phyloP scores from a whole-genome alignment of 352 stramenopile species.

The Phytophthora boehmeriae region DNA sequence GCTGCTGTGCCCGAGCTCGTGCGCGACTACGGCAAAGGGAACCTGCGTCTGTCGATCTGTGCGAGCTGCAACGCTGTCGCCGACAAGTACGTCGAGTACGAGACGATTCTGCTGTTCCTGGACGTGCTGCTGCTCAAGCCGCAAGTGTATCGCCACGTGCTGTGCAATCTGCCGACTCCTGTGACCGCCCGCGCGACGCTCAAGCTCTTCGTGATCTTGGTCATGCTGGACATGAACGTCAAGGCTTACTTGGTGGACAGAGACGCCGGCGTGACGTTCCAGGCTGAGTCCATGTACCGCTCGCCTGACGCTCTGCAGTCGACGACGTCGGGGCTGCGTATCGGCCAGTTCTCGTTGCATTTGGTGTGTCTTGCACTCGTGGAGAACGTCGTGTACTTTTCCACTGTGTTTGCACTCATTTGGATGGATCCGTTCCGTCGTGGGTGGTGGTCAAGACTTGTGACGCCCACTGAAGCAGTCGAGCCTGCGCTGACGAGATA shows the following conservation, averaged over 20 bases:
- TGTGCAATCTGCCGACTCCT: constrained; percentile 74
- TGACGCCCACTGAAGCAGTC: constrained; percentile 6
- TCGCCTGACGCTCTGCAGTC: constrained; percentile 27
- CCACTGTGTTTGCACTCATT: constrained; percentile 51
- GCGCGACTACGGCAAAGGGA: constrained; percentile 87
- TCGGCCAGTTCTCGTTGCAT: constrained; percentile 82
- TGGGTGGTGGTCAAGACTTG: constrained; percentile 51
- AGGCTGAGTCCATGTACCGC: constrained; percentile 63
- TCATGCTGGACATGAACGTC: constrained; percentile 88
- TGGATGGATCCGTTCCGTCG: constrained; percentile 57
- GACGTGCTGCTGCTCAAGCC: constrained; percentile 85
- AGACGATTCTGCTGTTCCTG: constrained; percentile 84
- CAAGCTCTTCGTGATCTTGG: constrained; percentile 78
- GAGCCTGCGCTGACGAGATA: constrained; percentile 41
- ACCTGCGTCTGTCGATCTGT: constrained; percentile 82
- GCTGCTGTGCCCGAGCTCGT: constrained; percentile 64
- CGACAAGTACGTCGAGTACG: constrained; percentile 91
- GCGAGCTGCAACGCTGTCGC: constrained; percentile 67
- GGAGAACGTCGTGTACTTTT: constrained; percentile 74
- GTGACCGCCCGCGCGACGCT: constrained; percentile 56
- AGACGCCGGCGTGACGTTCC: constrained; percentile 61
- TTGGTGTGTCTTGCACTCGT: constrained; percentile 73
- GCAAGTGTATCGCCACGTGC: constrained; percentile 87
- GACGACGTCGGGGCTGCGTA: constrained; percentile 54
- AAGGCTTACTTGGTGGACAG: constrained; percentile 85